Evolutionary conservation across 495 filamentous ascomycete species (phyloP).

Genomic region (Aspergillus incahuasiensis): DNA sequence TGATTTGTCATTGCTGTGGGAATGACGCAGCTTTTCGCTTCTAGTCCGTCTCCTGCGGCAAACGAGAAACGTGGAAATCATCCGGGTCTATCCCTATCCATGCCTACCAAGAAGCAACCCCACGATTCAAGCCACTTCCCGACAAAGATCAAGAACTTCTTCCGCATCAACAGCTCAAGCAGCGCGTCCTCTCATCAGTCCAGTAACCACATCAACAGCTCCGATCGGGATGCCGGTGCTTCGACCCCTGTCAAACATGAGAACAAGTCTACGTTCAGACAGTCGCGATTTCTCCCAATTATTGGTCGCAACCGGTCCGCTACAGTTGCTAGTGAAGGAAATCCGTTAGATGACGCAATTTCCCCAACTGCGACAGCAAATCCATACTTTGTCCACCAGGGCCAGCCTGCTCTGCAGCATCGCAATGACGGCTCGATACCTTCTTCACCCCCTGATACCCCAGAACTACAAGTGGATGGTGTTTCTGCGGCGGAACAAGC

Average conservation of each 20-base stretch:
- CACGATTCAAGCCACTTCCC: constrained; percentile 62
- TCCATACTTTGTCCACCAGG: constrained; percentile 96
- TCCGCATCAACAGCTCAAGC: constrained; percentile 79
- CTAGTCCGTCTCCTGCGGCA: constrained; percentile 36
- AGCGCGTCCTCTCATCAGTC: constrained; percentile 44
- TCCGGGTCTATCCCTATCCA: constrained; percentile 41
- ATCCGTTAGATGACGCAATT: constrained; percentile 78
- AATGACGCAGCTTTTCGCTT: constrained; percentile 48
- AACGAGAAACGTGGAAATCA: constrained; percentile 48
- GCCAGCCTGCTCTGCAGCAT: constrained; percentile 85
- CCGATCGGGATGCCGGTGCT: constrained; percentile 16
- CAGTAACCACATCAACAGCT: constrained; percentile 22
- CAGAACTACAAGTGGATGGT: constrained; percentile 66
- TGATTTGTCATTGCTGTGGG: constrained; percentile 2
- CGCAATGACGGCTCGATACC: constrained; percentile 94
- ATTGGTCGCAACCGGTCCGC: constrained; percentile 75
- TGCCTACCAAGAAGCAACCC: constrained; percentile 48
- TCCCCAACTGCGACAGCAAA: constrained; percentile 94
- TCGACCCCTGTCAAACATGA: constrained; percentile 43
- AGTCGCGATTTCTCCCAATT: constrained; percentile 76
- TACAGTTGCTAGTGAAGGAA: constrained; percentile 91
- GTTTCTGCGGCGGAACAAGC: constrained; percentile 72
- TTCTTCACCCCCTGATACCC: constrained; percentile 92
- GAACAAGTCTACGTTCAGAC: constrained; percentile 66
- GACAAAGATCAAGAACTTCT: constrained; percentile 93